phyloP scores from a whole-genome alignment of 768 basidiomycete species.

The Amyloporia xantha region DNA sequence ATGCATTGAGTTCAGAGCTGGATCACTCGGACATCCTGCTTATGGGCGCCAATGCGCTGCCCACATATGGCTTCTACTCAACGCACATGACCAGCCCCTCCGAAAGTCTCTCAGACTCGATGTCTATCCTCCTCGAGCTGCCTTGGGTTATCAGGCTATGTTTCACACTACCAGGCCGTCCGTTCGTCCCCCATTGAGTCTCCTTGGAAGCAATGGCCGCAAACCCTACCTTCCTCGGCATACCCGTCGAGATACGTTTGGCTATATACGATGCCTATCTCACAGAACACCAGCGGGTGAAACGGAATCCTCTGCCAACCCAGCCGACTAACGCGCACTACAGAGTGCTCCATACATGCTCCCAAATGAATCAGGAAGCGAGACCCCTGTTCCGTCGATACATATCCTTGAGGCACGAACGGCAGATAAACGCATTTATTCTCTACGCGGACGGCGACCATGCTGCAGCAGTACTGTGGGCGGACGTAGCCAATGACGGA shows the following conservation, averaged over 20 bases:
- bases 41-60: neutral
- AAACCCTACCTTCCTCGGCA: slow-evolving; percentile 15
- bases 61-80: slow-evolving; percentile 19
- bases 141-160: neutral
- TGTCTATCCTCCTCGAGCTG: slow-evolving; percentile 2
- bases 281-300: slow-evolving; percentile 18
- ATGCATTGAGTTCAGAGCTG: neutral
- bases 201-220: neutral
- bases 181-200: neutral
- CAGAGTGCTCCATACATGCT: slow-evolving; percentile 27
- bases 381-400: slow-evolving; percentile 23
- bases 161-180: neutral
- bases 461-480: slow-evolving; percentile 23
- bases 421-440: slow-evolving; percentile 27
- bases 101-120: neutral
- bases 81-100: slow-evolving; percentile 10
- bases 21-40: neutral
- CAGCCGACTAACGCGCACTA: slow-evolving; percentile 33
- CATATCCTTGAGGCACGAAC: slow-evolving; percentile 33
- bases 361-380: slow-evolving; percentile 27
- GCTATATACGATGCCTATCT: slow-evolving; percentile 28
- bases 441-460: slow-evolving; percentile 13
- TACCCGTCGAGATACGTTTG: slow-evolving; percentile 31
- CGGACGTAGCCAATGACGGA: slow-evolving; percentile 36
- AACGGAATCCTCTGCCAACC: slow-evolving; percentile 5